Base-by-base conservation (phyloP, 352 stramenopile genomes). In the Phytophthora boehmeriae region DNA sequence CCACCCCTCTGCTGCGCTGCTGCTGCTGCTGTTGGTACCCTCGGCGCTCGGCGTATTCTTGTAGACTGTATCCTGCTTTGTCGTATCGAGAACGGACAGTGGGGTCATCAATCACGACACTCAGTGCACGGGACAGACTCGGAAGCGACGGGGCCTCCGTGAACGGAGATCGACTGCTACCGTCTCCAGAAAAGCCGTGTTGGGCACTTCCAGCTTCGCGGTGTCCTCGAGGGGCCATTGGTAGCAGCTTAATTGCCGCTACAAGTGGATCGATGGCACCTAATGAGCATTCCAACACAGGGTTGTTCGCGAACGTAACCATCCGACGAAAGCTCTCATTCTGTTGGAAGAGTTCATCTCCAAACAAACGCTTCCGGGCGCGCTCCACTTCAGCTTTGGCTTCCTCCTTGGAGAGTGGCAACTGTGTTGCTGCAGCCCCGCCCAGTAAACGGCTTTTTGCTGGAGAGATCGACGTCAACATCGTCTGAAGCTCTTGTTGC, bases 1-100 rank as follows among this genome's bases (percentile, higher is more conserved):
- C 53, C 6, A 1, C 35, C 13, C 20, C 42, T 63, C 14, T 48
- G 49, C 19, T 51, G 11, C 8, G 27, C 28, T 10, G 66, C 8
- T 14, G 28, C 2, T 59, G 55, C 35, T 59, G 51, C 2, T 71
- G 47, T n/a, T 76, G 57, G 28, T 54, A 22, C 47, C 75, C 57
- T 19, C 73, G 60, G 14, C 69, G 67, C 47, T 68, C 52, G 16
- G 62, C 56, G 71, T 73, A 83, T 46, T 78, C 58, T 20, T 74
- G 70, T 20, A 83, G 36, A 13, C 60, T 59, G 11, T 55, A 47
- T 5, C 60, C 46, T 38, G 65, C 63, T 16, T 72, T 49, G 6
- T 72, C 56, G 34, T 83, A 78, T 16, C 47, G 60, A 49, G 70
- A 51, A 2, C 60, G 35, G 9, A 86, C 32, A 3, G 44, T 52